Conservation (phyloP, 1,284 basidiomycete species). For the Leccinum solheimii region DNA sequence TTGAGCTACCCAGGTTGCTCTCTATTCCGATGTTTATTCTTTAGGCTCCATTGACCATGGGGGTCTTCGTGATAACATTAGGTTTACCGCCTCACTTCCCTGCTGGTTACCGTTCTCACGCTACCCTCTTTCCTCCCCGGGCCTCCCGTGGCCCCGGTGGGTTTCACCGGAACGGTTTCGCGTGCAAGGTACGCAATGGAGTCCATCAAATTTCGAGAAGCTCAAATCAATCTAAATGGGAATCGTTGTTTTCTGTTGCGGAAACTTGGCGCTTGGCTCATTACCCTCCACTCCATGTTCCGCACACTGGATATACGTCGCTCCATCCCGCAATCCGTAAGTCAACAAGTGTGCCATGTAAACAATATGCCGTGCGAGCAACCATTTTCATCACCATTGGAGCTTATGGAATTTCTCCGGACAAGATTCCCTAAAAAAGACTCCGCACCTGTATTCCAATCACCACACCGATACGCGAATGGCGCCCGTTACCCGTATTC, state of each 20-base stretch:
- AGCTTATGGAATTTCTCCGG: background rate
- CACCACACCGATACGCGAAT: background rate
- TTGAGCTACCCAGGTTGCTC: background rate
- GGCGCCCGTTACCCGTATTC: background rate
- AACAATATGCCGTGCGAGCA: background rate
- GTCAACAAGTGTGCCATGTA: background rate
- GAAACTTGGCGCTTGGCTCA: slow-evolving; percentile 6
- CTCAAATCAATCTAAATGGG: background rate
- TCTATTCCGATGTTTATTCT: background rate
- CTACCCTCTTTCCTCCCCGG: background rate
- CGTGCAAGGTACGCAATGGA: background rate
- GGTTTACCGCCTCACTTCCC: background rate
- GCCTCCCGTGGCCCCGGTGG: background rate
- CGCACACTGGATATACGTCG: background rate
- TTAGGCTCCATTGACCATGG: background rate
- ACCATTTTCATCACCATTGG: slow-evolving; percentile 7
- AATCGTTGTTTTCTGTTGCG: background rate
- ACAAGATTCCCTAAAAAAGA: slow-evolving; percentile 1
- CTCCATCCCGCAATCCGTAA: background rate
- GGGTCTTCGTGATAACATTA: background rate
- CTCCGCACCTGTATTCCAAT: background rate
- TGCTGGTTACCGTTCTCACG: slow-evolving; percentile 1
- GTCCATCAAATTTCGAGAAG: background rate
- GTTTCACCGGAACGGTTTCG: background rate
- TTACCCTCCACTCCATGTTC: background rate